Base-by-base conservation (phyloP, 805 yeast genomes). In the Yarrowia sp. region DNA sequence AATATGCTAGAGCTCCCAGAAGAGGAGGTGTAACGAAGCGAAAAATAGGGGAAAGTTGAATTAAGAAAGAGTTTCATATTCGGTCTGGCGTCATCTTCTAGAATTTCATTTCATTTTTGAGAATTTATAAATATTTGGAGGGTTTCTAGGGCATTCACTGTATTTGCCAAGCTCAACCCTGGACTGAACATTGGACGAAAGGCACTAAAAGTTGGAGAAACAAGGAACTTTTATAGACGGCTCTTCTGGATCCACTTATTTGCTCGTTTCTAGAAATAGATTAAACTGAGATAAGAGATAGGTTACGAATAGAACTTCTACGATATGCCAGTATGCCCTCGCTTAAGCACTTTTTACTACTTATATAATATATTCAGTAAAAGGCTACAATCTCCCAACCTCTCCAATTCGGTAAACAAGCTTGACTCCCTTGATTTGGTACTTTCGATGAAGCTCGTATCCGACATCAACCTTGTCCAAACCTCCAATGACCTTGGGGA, bases 361-460 rank as follows among this genome's bases (percentile, higher is more conserved):
- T 22, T 22, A 5, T 3, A 22, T 22, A 22, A 22, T 22, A 22
- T 22, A 22, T 22, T 22, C 28, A 3, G 28, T 22, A 22, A 22
- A 22, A 22, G 28, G 28, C 4, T 35, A 48, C 5, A 48, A 8
- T 14, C 55, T 15, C 8, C 55, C 55, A 13, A 35, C 41, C 43
- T 51, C 58, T 8, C 58, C 35, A 7, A 32, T 39, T 41, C 48
- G 55, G 11, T 55, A 55, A 15, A 55, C 62, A 3, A 55, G 38
- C 17, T 55, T 55, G 22, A 32, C 62, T 1, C 62, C 62, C 31
- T 32, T 31, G 42, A 55, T 41, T 39, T 55, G 32, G 36, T 42
- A 32, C 17, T 55, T 38, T 31, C 62, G 18, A 31, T 55, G 48
- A 15, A 55, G 39, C 14, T 41, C 18, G 32, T 55, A 55, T 3